phyloP scores from a whole-genome alignment of 176 grass and related monocot genomes.

The Cenchrus americanus region DNA sequence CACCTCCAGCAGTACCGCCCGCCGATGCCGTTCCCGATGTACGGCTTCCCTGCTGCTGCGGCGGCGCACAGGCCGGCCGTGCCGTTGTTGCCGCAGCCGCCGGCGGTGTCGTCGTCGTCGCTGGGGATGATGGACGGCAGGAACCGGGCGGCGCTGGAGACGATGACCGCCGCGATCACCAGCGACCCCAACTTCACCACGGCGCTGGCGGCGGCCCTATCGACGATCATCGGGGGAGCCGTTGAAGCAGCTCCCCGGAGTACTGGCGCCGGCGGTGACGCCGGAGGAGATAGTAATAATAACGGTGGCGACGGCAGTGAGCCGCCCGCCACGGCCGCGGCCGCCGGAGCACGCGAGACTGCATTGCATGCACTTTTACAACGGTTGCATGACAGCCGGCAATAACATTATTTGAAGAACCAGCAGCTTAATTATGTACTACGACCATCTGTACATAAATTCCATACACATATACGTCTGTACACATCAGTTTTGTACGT shows the following conservation, averaged over 20 bases:
- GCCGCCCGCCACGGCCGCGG: neutral
- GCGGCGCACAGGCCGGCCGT: constrained; percentile 19
- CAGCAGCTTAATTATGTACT: neutral
- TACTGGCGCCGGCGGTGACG: neutral
- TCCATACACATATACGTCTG: neutral
- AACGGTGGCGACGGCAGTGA: neutral
- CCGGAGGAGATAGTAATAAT: constrained; percentile 2
- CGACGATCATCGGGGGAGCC: constrained; percentile 57
- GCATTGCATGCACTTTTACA: constrained; percentile 32
- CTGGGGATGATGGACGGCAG: neutral
- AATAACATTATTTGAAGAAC: neutral
- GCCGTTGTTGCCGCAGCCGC: neutral
- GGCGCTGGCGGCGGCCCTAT: constrained; percentile 63
- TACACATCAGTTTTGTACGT: neutral
- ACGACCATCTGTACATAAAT: constrained; percentile 17
- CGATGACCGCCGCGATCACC: constrained; percentile 71
- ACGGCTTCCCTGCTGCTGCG: constrained; percentile 34
- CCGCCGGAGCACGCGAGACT: neutral
- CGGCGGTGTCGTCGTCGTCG: neutral
- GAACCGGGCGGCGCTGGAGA: constrained; percentile 40
- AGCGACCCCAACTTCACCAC: constrained; percentile 73
- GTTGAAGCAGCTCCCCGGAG: neutral
- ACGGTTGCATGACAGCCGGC: constrained; percentile 10
- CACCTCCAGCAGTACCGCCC: constrained; percentile 28
- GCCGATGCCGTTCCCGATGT: constrained; percentile 42